Percentiles rank a stretch among this genome's conserved stretches.
Conservation (phyloP, 257 asterid genomes). For the Phtheirospermum japonicum region DNA sequence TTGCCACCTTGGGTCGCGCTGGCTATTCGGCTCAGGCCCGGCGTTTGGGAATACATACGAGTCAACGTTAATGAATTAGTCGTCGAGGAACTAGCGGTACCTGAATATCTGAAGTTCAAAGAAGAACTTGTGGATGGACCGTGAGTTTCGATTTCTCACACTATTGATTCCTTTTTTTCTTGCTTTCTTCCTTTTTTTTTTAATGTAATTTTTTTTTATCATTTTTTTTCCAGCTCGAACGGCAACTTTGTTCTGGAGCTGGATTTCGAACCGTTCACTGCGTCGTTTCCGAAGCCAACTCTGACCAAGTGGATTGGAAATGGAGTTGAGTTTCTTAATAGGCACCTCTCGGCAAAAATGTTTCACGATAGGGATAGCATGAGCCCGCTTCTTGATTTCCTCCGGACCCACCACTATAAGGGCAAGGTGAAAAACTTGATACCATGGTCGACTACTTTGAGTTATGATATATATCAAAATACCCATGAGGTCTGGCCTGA, state of each 20-base stretch:
- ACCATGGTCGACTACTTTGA: too few species aligned
- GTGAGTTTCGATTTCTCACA: slow-evolving; percentile 9
- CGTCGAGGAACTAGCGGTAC: slow-evolving; percentile 27
- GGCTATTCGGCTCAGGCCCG: slow-evolving; percentile 43
- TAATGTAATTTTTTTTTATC: neutral
- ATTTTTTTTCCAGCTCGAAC: neutral
- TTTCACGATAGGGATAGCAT: slow-evolving; percentile 28
- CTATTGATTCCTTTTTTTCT: neutral
- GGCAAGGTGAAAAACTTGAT: slow-evolving; percentile 3
- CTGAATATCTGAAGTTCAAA: slow-evolving; percentile 35
- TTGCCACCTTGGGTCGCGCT: slow-evolving; percentile 35
- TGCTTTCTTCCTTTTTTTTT: too few species aligned
- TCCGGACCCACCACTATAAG: slow-evolving; percentile 31
- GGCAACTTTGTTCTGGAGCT: slow-evolving; percentile 25
- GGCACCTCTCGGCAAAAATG: slow-evolving; percentile 35
- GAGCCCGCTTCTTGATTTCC: slow-evolving; percentile 33
- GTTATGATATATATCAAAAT: too few species aligned
- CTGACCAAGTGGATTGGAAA: slow-evolving; percentile 34
- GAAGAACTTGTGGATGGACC: slow-evolving; percentile 29
- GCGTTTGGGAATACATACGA: slow-evolving; percentile 37
- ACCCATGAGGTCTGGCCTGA: too few species aligned
- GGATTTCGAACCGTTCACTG: slow-evolving; percentile 40
- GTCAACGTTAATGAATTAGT: slow-evolving; percentile 26
- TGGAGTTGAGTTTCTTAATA: slow-evolving; percentile 38
- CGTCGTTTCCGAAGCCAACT: slow-evolving; percentile 30